These are phyloP conservation scores for Solanum pimpinellifolium DNA, from an alignment of 257 asterid species.

Conservation along the genomic window DNA sequence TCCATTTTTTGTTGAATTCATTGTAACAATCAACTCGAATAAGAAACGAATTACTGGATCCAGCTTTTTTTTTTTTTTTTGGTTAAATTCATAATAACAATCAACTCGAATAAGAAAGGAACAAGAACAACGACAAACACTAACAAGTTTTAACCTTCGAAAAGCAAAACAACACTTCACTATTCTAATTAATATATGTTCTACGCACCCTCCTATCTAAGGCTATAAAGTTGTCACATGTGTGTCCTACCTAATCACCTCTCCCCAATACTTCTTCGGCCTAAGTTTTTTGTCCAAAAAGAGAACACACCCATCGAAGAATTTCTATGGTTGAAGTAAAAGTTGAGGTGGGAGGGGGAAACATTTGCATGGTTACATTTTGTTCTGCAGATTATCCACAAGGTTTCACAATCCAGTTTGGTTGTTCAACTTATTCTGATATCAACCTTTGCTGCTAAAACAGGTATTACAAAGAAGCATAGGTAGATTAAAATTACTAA, in stretches of 20 bases:
- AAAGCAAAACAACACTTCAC: background rate
- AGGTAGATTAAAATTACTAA: background rate
- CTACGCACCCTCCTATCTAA: background rate
- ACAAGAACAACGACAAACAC: background rate
- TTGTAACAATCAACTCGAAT: too few relatives aligned
- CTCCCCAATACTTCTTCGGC: background rate
- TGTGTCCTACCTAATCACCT: background rate
- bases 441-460: background rate
- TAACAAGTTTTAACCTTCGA: background rate
- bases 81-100: too few relatives aligned
- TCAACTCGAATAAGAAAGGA: background rate
- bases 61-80: too few relatives aligned
- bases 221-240: background rate
- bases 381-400: background rate
- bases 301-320: background rate
- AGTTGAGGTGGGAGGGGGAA: background rate
- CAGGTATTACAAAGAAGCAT: background rate
- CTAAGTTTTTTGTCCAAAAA: background rate
- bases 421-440: background rate
- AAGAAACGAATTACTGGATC: too few relatives aligned
- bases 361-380: background rate
- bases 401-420: background rate
- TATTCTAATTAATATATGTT: background rate
- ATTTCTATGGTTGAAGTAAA: background rate
- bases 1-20: background rate